Evolutionary conservation across 2,329 filamentous ascomycete species (phyloP).

Genomic region (Zarea fungicola): DNA sequence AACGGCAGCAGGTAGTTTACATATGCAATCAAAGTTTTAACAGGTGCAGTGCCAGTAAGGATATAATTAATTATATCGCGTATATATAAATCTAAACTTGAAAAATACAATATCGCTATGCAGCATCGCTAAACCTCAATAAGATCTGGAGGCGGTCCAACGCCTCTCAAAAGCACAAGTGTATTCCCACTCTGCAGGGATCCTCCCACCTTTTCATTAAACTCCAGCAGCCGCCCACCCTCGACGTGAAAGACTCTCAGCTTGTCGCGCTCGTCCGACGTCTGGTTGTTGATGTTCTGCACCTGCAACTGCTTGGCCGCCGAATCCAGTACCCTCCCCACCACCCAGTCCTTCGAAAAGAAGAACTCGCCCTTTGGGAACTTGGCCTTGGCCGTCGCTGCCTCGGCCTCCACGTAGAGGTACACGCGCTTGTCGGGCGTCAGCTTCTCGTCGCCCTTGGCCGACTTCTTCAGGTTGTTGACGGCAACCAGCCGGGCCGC

Average conservation of each 20-base stretch:
- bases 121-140: slow-evolving; percentile 47
- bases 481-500: slow-evolving; percentile 63
- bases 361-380: slow-evolving; percentile 77
- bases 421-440: slow-evolving; percentile 83
- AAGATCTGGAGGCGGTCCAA: slow-evolving; percentile 72
- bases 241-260: slow-evolving; percentile 91
- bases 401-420: slow-evolving; percentile 83
- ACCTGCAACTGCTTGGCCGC: slow-evolving; percentile 74
- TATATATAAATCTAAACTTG: neutral
- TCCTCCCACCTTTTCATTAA: slow-evolving; percentile 75
- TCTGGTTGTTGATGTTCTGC: slow-evolving; percentile 77
- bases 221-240: slow-evolving; percentile 78
- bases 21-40: too few species aligned
- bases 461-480: slow-evolving; percentile 75
- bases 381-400: slow-evolving; percentile 77
- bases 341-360: slow-evolving; percentile 80
- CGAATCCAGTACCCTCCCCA: slow-evolving; percentile 74
- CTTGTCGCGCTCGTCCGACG: slow-evolving; percentile 69
- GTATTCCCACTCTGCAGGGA: slow-evolving; percentile 78
- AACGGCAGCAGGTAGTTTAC: neutral
- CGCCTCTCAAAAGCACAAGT: slow-evolving; percentile 78
- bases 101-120: slow-evolving; percentile 5
- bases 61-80: too few species aligned
- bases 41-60: too few species aligned
- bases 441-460: slow-evolving; percentile 84